Conservation (phyloP, 2,329 filamentous ascomycete species). For the Fusarium domesticum region DNA sequence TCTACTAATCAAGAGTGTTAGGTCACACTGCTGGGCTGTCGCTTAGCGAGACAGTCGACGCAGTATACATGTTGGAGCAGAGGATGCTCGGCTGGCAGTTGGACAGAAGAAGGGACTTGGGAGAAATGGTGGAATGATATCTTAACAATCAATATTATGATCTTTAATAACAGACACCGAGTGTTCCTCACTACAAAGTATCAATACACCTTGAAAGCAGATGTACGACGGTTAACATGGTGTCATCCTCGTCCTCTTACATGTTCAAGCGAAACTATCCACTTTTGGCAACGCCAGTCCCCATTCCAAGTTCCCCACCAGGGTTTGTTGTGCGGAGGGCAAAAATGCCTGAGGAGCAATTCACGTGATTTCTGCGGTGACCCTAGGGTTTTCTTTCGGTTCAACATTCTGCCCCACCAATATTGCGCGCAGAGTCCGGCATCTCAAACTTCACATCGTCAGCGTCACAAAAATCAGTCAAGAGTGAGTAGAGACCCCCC, state of each 20-base stretch:
- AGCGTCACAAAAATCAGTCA: conserved; percentile 53
- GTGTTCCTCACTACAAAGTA: no score
- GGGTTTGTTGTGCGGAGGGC: conserved; percentile 4
- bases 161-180: no score
- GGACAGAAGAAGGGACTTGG: conserved; percentile 2
- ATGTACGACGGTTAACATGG: no score
- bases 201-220: no score
- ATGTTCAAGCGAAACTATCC: neutral
- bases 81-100: conserved; percentile 36
- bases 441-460: conserved; percentile 41
- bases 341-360: neutral
- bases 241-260: no score
- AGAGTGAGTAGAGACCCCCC: conserved; percentile 50
- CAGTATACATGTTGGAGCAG: conserved; percentile 40
- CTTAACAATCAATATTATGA: no score
- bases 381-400: conserved; percentile 38
- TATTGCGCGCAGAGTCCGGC: conserved; percentile 40
- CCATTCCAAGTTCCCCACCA: conserved; percentile 1
- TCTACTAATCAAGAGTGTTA: conserved; percentile 16
- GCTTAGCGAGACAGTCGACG: conserved; percentile 33
- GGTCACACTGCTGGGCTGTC: conserved; percentile 35
- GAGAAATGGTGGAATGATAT: neutral
- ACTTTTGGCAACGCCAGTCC: neutral
- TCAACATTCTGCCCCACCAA: conserved; percentile 42
- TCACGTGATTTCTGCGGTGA: conserved; percentile 33